Percentiles rank a stretch among this genome's conserved stretches.
Conservation (phyloP, 2,329 filamentous ascomycete genomes). For the Hyphodiscus sp. region DNA sequence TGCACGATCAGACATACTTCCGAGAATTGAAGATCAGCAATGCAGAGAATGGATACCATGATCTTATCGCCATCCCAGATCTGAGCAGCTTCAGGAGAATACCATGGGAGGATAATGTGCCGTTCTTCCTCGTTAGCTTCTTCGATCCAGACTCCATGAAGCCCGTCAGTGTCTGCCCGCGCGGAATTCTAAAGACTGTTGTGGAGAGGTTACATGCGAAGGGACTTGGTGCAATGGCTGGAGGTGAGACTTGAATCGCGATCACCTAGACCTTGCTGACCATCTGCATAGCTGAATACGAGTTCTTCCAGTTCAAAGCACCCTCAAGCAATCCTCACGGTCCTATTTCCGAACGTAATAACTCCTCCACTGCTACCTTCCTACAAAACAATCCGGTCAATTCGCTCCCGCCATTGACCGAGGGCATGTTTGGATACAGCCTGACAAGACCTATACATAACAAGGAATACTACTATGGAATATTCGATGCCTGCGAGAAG, state of each 20-base stretch:
- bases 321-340: conserved; percentile 43
- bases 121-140: conserved; percentile 81
- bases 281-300: conserved; percentile 67
- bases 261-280: conserved; percentile 6
- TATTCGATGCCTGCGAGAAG: conserved; percentile 72
- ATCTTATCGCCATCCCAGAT: conserved; percentile 77
- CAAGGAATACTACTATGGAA: conserved; percentile 84
- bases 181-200: conserved; percentile 65
- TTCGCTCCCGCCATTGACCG: conserved; percentile 71
- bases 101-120: conserved; percentile 83
- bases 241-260: conserved; percentile 51
- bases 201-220: conserved; percentile 59
- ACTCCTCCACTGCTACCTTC: conserved; percentile 66
- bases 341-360: conserved; percentile 47
- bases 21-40: conserved; percentile 82
- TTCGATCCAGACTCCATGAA: conserved; percentile 69
- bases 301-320: conserved; percentile 85
- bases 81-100: conserved; percentile 72
- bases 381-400: conserved; percentile 66
- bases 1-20: conserved; percentile 89
- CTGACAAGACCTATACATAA: conserved; percentile 82
- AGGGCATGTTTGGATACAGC: conserved; percentile 96
- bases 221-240: conserved; percentile 81
- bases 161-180: conserved; percentile 71
- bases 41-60: conserved; percentile 82